Evolutionary conservation across 495 filamentous ascomycete genomes (phyloP).

Genomic region (Trichoderma virens): DNA sequence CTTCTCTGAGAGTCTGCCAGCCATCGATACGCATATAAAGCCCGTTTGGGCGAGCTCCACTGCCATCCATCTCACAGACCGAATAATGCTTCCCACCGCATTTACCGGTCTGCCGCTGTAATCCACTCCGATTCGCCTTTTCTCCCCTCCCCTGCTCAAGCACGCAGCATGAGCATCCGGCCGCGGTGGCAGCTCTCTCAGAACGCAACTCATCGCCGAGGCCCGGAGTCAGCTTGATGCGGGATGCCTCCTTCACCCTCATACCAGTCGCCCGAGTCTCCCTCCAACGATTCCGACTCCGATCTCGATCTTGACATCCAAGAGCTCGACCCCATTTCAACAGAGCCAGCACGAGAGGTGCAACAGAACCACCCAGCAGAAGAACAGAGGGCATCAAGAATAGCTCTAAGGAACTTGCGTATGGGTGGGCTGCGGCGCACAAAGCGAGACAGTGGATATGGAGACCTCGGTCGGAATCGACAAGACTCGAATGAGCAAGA

Average conservation of each 20-base stretch:
- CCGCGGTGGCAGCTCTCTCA: background rate
- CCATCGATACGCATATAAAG: background rate
- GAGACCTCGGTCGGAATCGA: constrained; percentile 49
- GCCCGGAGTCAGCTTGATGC: constrained; percentile 12
- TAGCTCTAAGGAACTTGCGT: constrained; percentile 64
- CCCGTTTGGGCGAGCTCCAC: background rate
- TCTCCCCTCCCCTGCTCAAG: background rate
- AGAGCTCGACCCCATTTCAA: constrained; percentile 58
- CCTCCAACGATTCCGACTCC: constrained; percentile 49
- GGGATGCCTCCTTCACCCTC: constrained; percentile 47
- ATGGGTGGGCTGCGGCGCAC: constrained; percentile 46
- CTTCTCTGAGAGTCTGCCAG: background rate
- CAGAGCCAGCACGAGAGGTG: constrained; percentile 15
- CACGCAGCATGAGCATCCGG: constrained; percentile 2
- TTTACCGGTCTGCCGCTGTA: background rate
- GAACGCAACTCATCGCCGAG: background rate
- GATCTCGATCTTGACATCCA: constrained; percentile 66
- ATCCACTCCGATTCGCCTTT: background rate
- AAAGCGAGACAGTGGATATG: constrained; percentile 47
- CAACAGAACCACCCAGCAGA: constrained; percentile 21
- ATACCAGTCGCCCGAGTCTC: constrained; percentile 45
- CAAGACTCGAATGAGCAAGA: constrained; percentile 49
- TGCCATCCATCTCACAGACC: background rate
- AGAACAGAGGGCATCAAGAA: constrained; percentile 47
- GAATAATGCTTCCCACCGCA: constrained; percentile 3